These are phyloP conservation scores for Fusarium temperatum DNA, from an alignment of 2,329 filamentous ascomycete species.

Conservation along the genomic window DNA sequence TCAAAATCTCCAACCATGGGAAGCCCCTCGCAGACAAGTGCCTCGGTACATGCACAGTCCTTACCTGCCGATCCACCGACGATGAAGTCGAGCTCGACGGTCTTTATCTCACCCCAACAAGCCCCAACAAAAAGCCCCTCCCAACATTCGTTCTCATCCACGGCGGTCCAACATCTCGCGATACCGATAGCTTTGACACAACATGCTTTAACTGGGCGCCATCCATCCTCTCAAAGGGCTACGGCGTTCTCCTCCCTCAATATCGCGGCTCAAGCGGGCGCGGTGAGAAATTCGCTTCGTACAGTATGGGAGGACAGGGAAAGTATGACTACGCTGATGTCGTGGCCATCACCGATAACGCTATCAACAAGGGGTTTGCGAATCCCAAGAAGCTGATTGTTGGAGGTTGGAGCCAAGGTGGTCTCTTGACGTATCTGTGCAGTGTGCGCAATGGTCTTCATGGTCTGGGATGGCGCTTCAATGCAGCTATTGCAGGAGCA, in stretches of 20 bases:
- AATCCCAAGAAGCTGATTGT: constrained; percentile 46
- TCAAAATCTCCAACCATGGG: constrained; percentile 22
- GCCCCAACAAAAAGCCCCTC: background rate
- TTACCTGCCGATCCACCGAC: constrained; percentile 19
- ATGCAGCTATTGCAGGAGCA: constrained; percentile 48
- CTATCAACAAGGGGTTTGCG: constrained; percentile 45
- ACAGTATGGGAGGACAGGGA: constrained; percentile 44
- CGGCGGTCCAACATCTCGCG: constrained; percentile 14
- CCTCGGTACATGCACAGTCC: constrained; percentile 4
- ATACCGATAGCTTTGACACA: constrained; percentile 41
- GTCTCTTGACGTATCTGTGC: constrained; percentile 49
- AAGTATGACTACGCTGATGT: constrained; percentile 50
- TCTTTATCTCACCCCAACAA: constrained; percentile 4
- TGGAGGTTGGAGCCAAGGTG: constrained; percentile 51
- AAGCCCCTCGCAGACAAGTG: background rate
- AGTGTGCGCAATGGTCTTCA: constrained; percentile 48
- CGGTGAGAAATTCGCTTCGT: constrained; percentile 46
- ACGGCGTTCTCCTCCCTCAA: constrained; percentile 49
- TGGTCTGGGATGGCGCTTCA: constrained; percentile 48
- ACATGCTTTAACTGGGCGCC: constrained; percentile 41
- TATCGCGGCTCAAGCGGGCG: constrained; percentile 50
- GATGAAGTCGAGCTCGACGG: constrained; percentile 22
- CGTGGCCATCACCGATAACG: constrained; percentile 45
- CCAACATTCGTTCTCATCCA: constrained; percentile 26
- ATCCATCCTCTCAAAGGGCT: constrained; percentile 48